Evolutionary conservation across 148 eudicot genomes (phyloP).

Genomic region (Salicornia ramosissima): DNA sequence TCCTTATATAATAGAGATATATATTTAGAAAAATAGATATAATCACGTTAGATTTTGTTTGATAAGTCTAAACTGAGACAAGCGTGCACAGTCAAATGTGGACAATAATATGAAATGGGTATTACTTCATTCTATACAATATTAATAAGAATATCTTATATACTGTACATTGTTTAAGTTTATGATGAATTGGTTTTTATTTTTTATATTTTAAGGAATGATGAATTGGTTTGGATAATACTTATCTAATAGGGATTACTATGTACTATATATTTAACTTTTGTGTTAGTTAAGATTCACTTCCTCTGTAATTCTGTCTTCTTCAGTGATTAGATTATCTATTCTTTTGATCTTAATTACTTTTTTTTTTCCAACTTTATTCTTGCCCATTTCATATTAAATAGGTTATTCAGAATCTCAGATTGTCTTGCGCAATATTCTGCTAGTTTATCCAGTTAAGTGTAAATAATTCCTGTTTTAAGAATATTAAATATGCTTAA

Average conservation of each 20-base stretch:
- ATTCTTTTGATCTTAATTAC: not conserved
- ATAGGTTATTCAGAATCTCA: not conserved
- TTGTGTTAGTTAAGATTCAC: conserved; percentile 20
- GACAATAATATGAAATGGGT: too few relatives aligned
- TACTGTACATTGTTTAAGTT: not conserved
- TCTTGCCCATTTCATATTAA: not conserved
- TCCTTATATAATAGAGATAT: too few relatives aligned
- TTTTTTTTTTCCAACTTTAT: not conserved
- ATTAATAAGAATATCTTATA: too few relatives aligned
- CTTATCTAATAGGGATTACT: not conserved
- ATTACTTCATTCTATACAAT: too few relatives aligned
- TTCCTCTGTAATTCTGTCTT: conserved; percentile 9
- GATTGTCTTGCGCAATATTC: not conserved
- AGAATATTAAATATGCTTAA: not conserved
- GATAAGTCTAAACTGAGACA: too few relatives aligned
- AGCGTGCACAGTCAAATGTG: too few relatives aligned
- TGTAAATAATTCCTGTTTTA: not conserved
- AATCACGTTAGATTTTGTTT: too few relatives aligned
- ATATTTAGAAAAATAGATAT: too few relatives aligned
- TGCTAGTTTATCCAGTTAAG: not conserved
- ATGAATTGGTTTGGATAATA: conserved; percentile 10
- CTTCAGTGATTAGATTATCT: not conserved
- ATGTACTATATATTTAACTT: conserved; percentile 19
- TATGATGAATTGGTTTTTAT: too few relatives aligned
- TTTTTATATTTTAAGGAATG: too few relatives aligned